Evolutionary conservation across 768 basidiomycete species (phyloP).

Genomic region (Suillus brevipes): DNA sequence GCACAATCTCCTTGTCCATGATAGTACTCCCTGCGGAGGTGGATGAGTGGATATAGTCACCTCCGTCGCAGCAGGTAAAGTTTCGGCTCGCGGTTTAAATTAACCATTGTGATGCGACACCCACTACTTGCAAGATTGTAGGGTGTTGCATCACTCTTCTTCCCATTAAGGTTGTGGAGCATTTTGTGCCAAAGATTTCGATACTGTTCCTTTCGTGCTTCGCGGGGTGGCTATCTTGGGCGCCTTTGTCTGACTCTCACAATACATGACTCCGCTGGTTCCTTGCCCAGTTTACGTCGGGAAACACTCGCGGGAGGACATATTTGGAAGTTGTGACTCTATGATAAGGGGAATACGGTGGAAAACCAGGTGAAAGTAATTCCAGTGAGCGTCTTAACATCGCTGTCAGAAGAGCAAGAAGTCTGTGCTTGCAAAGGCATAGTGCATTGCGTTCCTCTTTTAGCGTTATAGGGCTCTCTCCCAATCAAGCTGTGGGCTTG

Average conservation of each 20-base stretch:
- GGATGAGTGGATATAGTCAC: not conserved
- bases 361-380: not conserved
- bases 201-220: not conserved
- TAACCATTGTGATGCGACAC: not conserved
- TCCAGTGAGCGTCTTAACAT: not conserved
- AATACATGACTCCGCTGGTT: not conserved
- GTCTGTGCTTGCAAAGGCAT: constrained; percentile 1
- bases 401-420: not conserved
- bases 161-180: not conserved
- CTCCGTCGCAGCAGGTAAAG: not conserved
- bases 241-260: not conserved
- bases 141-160: not conserved
- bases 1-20: not conserved
- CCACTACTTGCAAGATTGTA: not conserved
- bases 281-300: not conserved
- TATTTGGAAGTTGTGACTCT: not conserved
- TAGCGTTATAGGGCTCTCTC: not conserved
- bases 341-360: constrained; percentile 3
- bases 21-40: not conserved
- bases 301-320: constrained; percentile 4
- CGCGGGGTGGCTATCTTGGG: not conserved
- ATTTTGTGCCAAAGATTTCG: not conserved
- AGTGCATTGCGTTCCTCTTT: not conserved
- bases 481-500: not conserved
- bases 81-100: not conserved